Conservation (phyloP, 352 stramenopile species). For the Pythium diclinum region DNA sequence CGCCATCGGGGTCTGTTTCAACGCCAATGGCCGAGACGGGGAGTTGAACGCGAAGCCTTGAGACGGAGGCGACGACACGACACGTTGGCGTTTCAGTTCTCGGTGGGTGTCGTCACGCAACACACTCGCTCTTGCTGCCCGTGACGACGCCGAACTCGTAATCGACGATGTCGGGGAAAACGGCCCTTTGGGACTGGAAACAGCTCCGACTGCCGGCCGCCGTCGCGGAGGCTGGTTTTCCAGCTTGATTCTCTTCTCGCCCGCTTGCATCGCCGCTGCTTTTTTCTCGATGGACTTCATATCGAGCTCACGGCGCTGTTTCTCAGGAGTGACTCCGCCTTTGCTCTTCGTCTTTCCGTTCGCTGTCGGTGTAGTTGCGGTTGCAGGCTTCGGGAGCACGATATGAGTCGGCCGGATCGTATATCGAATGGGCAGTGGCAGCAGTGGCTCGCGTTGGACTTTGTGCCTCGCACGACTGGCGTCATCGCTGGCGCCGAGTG, state of each 20-base stretch:
- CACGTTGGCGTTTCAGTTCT: conserved; percentile 13
- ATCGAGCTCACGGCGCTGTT: not conserved
- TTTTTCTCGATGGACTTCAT: conserved; percentile 17
- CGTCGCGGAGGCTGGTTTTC: conserved; percentile 9
- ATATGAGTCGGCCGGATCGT: conserved; percentile 54
- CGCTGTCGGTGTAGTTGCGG: not conserved
- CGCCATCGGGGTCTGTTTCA: not conserved
- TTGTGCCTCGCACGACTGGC: conserved; percentile 10
- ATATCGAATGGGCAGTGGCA: conserved; percentile 56
- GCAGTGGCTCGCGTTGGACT: conserved; percentile 29
- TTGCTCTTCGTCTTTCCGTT: conserved; percentile 15
- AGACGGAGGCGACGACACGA: not conserved
- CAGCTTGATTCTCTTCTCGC: conserved; percentile 11
- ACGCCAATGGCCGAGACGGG: conserved; percentile 10
- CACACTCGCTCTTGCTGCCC: not conserved
- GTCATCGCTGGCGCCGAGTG: conserved; percentile 45
- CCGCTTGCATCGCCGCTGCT: conserved; percentile 12
- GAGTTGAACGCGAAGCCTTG: conserved; percentile 8
- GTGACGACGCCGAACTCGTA: conserved; percentile 5
- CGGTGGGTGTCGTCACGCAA: not conserved
- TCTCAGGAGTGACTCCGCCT: not conserved
- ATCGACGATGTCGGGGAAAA: conserved; percentile 23
- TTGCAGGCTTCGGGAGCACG: conserved; percentile 10
- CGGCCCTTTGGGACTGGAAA: not conserved
- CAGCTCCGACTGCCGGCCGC: not conserved